Evolutionary conservation across 129 eudicot species (phyloP), one percentile per base, ranked within the genome.

Genomic region (Gnaphalium uliginosum): DNA sequence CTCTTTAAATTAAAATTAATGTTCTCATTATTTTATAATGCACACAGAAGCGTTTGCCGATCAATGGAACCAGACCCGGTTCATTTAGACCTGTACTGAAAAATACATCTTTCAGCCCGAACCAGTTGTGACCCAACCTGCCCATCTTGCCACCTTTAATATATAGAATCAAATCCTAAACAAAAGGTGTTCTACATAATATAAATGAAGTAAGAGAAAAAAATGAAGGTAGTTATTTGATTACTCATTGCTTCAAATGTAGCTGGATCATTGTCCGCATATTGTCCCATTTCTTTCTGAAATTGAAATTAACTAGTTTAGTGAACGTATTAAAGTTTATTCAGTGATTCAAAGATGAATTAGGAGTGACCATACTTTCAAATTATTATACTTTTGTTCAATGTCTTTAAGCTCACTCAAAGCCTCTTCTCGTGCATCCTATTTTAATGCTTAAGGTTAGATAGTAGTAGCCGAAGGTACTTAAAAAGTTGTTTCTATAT

Each of bases 211-310:
- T 9, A 67, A 8, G 22, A 8, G 33, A 69, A 50, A 26, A 56
- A 39, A 64, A 29, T 26, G 17, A 53, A 72, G 51, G 37, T 25
- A 66, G 71, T 71, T 73, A 78, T 72, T 64, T 33, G 71, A 83
- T 78, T 66, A 88, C 98, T 93, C 98, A 86, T 93, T 81, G 85
- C 89, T 75, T 93, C 98, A 76, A 93, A 69, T 60, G 96, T 86
- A 78, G 97, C 97, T 27, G 98, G 98, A 82, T 93, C 98, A 82
- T 93, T 93, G 86, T 93, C 98, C 76, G 93, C 89, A 86, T 83
- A 90, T 78, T 93, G 93, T 72, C 73, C 87, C 86, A 90, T 79
- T 76, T 93, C 98, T 58, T 78, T 89, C 98, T 93, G 86, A 72
- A 85, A 74, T 76, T 29, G 37, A 24, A 22, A 77, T 77, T 19